Evolutionary conservation across 225 moss, liverwort and hornwort genomes (phyloP).

Genomic region (Pleurozium schreberi): DNA sequence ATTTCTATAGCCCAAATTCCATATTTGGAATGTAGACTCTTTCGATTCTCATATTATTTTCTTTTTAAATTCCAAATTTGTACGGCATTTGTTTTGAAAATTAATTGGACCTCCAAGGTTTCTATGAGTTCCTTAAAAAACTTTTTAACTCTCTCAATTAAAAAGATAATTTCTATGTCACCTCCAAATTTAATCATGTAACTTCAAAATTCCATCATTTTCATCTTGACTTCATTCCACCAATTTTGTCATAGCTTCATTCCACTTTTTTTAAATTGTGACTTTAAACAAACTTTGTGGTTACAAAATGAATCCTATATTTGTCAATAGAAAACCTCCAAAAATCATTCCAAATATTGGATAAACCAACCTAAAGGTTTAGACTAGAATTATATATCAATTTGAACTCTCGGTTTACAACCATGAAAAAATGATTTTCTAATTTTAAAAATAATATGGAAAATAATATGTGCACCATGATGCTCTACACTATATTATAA

Average conservation of each 20-base stretch:
- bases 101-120: background rate
- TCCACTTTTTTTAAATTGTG: background rate
- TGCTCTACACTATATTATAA: background rate
- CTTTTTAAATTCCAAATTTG: background rate
- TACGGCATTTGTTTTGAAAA: background rate
- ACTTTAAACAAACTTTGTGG: accelerated
- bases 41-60: background rate
- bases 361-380: background rate
- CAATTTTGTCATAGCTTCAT: background rate
- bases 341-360: background rate
- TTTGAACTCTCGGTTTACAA: background rate
- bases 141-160: background rate
- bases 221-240: background rate
- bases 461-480: no score
- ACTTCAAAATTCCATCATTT: background rate
- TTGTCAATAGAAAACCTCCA: no score
- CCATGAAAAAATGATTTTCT: background rate
- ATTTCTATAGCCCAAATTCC: accelerated
- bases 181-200: no score
- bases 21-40: background rate
- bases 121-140: background rate
- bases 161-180: background rate
- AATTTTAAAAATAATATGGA: no score
- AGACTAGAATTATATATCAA: background rate
- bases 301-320: background rate